Base-by-base conservation (phyloP, 768 basidiomycete genomes). In the Phanerochaete carnosa region DNA sequence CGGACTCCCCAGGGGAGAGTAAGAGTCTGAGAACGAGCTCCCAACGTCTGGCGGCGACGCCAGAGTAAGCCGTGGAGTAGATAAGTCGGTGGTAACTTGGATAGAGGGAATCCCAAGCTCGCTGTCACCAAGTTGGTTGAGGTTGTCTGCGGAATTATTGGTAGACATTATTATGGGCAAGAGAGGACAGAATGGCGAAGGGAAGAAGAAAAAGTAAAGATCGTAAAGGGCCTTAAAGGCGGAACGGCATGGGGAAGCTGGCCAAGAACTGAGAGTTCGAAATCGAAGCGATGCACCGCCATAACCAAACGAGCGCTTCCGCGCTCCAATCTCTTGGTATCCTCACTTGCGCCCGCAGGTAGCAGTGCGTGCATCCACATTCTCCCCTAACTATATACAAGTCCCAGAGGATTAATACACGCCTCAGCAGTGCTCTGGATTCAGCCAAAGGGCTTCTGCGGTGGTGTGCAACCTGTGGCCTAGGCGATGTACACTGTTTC, bases 51-150 rank as follows among this genome's bases (percentile, higher is more conserved):
- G 45, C 16, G 65, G 65, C 22, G 35, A 32, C 51, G 16, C 19
- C 29, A 37, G 23, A 22, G 33, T 33, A 37, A 55, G 35, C n/a
- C 54, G n/a, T 1, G 54, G 54, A 32, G 69, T 66, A 29, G 68
- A 66, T 23, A 65, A 60, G 62, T 70, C 69, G 13, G 58, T 59
- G 12, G 53, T 64, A 37, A 64, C 55, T 15, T 54, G 54, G 35
- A 64, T 64, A 29, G 55, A 35, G 29, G 62, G 62, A 22, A 64
- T 55, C n/a, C 52, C 59, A n/a, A 45, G 62, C 12, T 26, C 43
- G 54, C 47, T 52, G 59, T 60, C 59, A 32, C 30, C 8, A 23
- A 35, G 62, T 19, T 23, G 61, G 50, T 53, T 13, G 52, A 29
- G 19, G 16, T 37, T n/a, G 45, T 50, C 60, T 30, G 28, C 22